Evolutionary conservation across 2,329 filamentous ascomycete genomes (phyloP), one percentile per base, ranked within the genome.

Genomic region (Venturia aucupariae): DNA sequence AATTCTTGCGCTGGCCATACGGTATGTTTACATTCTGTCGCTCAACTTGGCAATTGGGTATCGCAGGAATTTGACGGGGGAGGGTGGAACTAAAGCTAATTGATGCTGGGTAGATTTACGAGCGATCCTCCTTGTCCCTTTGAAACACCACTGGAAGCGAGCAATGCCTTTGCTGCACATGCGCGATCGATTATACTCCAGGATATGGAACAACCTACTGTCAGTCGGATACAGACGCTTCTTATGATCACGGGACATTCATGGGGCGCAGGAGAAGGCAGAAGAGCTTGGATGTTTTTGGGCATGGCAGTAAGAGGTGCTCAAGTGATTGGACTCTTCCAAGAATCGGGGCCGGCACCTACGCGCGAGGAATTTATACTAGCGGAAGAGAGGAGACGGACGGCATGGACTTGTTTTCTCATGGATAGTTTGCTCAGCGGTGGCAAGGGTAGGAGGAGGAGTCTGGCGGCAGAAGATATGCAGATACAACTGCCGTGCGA

Each of bases 171-270:
- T 66, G 74, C 75, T 67, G 73, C 74, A 63, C 74, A 76, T 65
- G 74, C 75, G 41, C 71, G 75, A 63, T 73, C 75, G 67, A 73
- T 76, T 41, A 70, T 77, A n/a, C 74, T 76, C 66, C 71, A 69
- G 42, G 73, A 75, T 66, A 72, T 77, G 67, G 75, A 76, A 67
- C 74, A 72, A 24, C 75, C 75, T 22, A 74, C 70, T 66, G 71
- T 76, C 63, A 73, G 72, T 66, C 72, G 74, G 63, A 74, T 77
- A 17, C 75, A 77, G 66, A 73, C 74, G 17, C 69, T 77, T 60
- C 68, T 79, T 61, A 75, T 80, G 71, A 65, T 80, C 27, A 78
- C 78, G 0, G 76, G 76, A n/a, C 76, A 79, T 63, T 76, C 78
- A 64, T 80, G 78, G 75, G 75, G 72, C 65, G 80, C 77, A 63